phyloP scores from a whole-genome alignment of 2,329 filamentous ascomycete genomes.

The Botrytis hyacinthi region DNA sequence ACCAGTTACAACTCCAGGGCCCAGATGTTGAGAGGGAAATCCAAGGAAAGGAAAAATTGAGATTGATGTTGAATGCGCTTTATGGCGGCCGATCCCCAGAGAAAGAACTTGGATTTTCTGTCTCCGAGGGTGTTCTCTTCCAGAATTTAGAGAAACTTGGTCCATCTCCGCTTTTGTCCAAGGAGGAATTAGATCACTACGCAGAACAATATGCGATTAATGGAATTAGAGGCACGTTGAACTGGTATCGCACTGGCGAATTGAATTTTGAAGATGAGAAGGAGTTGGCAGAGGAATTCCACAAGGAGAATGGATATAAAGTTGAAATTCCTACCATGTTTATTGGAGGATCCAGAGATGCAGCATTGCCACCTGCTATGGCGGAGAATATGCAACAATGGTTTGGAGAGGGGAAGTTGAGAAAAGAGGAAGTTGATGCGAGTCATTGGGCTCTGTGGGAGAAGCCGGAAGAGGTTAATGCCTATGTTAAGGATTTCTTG shows the following conservation, averaged over 20 bases:
- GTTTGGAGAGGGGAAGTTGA: constrained; percentile 51
- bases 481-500: constrained; percentile 45
- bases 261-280: constrained; percentile 76
- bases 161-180: constrained; percentile 57
- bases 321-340: constrained; percentile 69
- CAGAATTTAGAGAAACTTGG: constrained; percentile 59
- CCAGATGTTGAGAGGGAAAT: constrained; percentile 61
- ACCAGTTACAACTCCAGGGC: constrained; percentile 78
- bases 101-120: constrained; percentile 57
- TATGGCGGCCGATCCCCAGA: constrained; percentile 64
- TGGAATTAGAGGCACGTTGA: constrained; percentile 75
- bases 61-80: constrained; percentile 67
- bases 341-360: constrained; percentile 69
- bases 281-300: constrained; percentile 56
- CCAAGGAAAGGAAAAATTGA: constrained; percentile 59
- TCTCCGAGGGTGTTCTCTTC: constrained; percentile 60
- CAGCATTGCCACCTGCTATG: constrained; percentile 70
- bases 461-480: constrained; percentile 68
- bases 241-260: constrained; percentile 79
- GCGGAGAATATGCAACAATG: constrained; percentile 66
- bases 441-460: constrained; percentile 84
- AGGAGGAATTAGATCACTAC: constrained; percentile 76
- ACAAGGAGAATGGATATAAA: constrained; percentile 50
- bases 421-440: constrained; percentile 62
- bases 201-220: constrained; percentile 66